These are phyloP conservation scores for Apiotrichum akiyoshidainum DNA, from an alignment of 1,284 basidiomycete species.

Conservation along the genomic window DNA sequence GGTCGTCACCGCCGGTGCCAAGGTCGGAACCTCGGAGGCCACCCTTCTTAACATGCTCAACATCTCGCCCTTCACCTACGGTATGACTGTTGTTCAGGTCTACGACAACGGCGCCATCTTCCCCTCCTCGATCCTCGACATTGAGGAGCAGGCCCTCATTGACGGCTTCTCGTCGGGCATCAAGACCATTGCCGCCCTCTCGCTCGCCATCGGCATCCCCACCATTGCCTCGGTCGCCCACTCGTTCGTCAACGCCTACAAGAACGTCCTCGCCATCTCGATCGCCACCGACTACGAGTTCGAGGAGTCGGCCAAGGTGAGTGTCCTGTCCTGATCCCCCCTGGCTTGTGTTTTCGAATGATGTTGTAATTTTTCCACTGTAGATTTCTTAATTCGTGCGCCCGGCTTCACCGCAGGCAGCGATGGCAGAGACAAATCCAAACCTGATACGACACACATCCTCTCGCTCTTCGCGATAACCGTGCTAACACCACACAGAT, in stretches of 20 bases:
- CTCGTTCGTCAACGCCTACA: conserved; percentile 97
- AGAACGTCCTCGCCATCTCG: conserved; percentile 90
- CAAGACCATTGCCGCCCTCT: conserved; percentile 94
- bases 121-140: conserved; percentile 84
- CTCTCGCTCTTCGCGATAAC: neutral
- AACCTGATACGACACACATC: conserved; percentile 28
- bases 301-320: conserved; percentile 87
- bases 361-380: conserved; percentile 42
- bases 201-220: conserved; percentile 91
- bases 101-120: conserved; percentile 90
- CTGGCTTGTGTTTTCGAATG: conserved; percentile 17
- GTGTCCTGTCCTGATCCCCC: conserved; percentile 31
- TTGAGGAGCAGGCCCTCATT: conserved; percentile 85
- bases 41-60: conserved; percentile 99
- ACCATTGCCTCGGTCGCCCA: conserved; percentile 91
- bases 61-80: conserved; percentile 98
- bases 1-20: conserved; percentile 85
- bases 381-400: conserved; percentile 54
- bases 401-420: conserved; percentile 41
- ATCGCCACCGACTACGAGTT: conserved; percentile 93
- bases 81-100: conserved; percentile 93
- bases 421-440: conserved; percentile 34
- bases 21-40: conserved; percentile 96
- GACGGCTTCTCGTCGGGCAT: conserved; percentile 87
- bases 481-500: conserved; percentile 57